These are phyloP conservation scores for Nemania bipapillata DNA, from an alignment of 2,329 filamentous ascomycete genomes.

Conservation along the genomic window DNA sequence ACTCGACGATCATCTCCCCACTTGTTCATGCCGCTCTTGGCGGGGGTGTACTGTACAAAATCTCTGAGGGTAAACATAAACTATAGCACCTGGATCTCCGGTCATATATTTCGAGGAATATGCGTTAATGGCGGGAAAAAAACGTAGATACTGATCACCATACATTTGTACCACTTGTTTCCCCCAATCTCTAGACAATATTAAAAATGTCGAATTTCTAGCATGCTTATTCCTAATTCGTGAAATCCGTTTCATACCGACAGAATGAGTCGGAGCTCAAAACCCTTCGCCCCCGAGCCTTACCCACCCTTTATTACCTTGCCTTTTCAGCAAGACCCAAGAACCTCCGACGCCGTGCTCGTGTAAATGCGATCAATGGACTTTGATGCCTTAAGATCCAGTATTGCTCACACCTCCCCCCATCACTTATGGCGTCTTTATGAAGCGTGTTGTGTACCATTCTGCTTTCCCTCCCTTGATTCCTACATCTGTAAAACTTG, in stretches of 20 bases:
- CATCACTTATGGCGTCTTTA: not conserved
- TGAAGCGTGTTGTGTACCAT: constrained; percentile 8
- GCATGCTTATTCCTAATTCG: not conserved
- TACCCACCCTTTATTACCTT: not conserved
- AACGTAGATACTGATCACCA: too few relatives aligned
- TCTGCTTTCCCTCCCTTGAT: not conserved
- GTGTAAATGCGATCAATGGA: constrained; percentile 41
- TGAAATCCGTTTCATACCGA: not conserved
- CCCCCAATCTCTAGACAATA: not conserved
- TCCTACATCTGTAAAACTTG: not conserved
- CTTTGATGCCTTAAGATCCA: constrained; percentile 20
- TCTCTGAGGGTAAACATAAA: too few relatives aligned
- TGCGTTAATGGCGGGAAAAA: too few relatives aligned
- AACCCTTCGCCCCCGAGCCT: not conserved
- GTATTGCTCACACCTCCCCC: not conserved
- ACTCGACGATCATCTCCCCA: not conserved
- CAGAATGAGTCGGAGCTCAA: not conserved
- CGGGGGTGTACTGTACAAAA: too few relatives aligned
- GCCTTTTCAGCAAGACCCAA: not conserved
- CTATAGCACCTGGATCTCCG: too few relatives aligned
- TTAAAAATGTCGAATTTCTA: not conserved
- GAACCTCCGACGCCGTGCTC: constrained; percentile 41
- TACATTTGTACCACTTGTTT: too few relatives aligned
- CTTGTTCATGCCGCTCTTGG: not conserved
- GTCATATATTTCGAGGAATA: too few relatives aligned